A percentile compares a stretch with the other conserved stretches of the same genome.
Evolutionary conservation across 352 stramenopile genomes (phyloP).

Genomic region (Pythium angustatum): DNA sequence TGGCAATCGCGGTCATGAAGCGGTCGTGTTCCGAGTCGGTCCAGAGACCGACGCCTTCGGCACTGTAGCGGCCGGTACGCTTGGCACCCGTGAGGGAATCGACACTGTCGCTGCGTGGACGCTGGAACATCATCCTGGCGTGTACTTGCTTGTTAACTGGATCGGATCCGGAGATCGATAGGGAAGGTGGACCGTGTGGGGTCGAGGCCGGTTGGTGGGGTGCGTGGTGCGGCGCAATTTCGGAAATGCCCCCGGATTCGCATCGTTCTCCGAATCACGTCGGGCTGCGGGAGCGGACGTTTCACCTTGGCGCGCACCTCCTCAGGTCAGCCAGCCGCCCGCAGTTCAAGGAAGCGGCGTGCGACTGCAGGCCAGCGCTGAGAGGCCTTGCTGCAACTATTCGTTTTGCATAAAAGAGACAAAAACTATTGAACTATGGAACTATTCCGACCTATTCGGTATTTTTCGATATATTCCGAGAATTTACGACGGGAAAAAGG

Average conservation of each 20-base stretch:
- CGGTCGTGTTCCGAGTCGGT: constrained; percentile 34
- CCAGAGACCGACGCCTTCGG: constrained; percentile 28
- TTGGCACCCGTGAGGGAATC: constrained; percentile 20
- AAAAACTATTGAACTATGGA: no score
- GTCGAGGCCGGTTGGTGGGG: no score
- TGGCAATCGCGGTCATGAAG: constrained; percentile 33
- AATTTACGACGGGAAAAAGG: no score
- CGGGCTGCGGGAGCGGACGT: neutral
- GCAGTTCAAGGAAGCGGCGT: constrained; percentile 1
- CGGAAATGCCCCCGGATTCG: constrained; percentile 15
- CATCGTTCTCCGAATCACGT: constrained; percentile 8
- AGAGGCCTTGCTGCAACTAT: no score
- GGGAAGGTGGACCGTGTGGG: neutral
- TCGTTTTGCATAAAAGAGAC: no score
- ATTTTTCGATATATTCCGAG: no score
- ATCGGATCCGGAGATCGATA: constrained; percentile 6
- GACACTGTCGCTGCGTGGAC: constrained; percentile 22
- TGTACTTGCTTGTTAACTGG: constrained; percentile 7
- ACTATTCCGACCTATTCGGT: no score
- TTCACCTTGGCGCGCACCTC: constrained; percentile 7
- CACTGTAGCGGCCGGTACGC: constrained; percentile 15
- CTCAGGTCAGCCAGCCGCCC: constrained; percentile 6
- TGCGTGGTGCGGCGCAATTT: constrained; percentile 10
- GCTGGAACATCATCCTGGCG: constrained; percentile 16
- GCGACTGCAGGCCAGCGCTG: no score